phyloP scores from a whole-genome alignment of 202 grass and related monocot genomes.

The Elaeis oleifera region DNA sequence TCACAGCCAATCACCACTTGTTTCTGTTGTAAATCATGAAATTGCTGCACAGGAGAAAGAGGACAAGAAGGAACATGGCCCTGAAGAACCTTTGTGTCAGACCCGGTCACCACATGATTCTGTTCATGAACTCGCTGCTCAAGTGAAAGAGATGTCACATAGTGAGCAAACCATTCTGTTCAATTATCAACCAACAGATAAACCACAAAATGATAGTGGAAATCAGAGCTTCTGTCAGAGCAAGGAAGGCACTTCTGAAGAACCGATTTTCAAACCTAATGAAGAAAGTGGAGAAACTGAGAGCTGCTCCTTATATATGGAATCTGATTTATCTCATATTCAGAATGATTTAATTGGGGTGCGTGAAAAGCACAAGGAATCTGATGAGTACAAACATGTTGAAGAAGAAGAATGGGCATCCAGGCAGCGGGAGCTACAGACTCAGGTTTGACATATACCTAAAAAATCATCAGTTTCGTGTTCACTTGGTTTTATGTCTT shows the following conservation, averaged over 20 bases:
- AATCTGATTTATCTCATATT: neutral
- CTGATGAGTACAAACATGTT: constrained; percentile 63
- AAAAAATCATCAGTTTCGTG: neutral
- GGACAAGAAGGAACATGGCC: too few species aligned
- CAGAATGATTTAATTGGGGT: constrained; percentile 32
- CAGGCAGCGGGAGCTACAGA: constrained; percentile 57
- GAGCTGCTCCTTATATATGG: constrained; percentile 7
- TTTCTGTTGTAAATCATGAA: constrained; percentile 2
- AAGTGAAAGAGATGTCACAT: neutral
- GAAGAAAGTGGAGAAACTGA: constrained; percentile 1
- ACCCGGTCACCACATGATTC: too few species aligned
- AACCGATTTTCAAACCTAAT: constrained; percentile 16
- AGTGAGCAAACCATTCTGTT: neutral
- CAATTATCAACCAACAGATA: constrained; percentile 15
- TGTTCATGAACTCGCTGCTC: too few species aligned
- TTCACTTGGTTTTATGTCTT: too few species aligned
- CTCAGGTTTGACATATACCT: constrained; percentile 46
- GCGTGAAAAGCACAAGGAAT: constrained; percentile 86
- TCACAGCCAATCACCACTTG: neutral
- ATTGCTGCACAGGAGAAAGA: constrained; percentile 10
- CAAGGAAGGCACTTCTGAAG: neutral
- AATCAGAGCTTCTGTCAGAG: constrained; percentile 5
- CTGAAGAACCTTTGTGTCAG: too few species aligned
- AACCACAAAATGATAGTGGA: constrained; percentile 1
- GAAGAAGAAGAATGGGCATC: constrained; percentile 78